Evolutionary conservation across 1,284 basidiomycete genomes (phyloP).

Genomic region (Retiboletus flavoniger): DNA sequence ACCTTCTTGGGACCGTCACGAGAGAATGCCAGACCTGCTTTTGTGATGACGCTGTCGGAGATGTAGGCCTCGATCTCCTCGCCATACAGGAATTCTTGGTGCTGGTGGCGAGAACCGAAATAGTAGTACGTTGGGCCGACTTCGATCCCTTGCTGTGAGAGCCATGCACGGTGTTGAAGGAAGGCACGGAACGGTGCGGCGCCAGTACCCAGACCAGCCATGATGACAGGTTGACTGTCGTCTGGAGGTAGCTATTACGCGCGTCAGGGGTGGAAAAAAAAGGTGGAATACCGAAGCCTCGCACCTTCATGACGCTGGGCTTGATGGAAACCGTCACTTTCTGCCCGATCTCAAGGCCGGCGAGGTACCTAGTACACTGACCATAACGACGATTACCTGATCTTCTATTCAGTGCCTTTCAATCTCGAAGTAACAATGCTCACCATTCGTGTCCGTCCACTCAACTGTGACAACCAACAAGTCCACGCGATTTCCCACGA

Average conservation of each 20-base stretch:
- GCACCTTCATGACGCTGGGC: conserved; percentile 98
- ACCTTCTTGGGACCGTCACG: conserved; percentile 91
- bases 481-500: conserved; percentile 93
- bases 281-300: neutral
- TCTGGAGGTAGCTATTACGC: conserved; percentile 73
- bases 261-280: conserved; percentile 2
- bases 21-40: conserved; percentile 94
- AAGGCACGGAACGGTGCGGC: conserved; percentile 99
- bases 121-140: conserved; percentile 96
- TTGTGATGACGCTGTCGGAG: conserved; percentile 79
- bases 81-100: conserved; percentile 95
- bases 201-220: conserved; percentile 97
- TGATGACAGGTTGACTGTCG: conserved; percentile 89
- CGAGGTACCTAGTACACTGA: conserved; percentile 96
- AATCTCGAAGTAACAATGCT: conserved; percentile 26
- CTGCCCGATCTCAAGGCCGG: conserved; percentile 79
- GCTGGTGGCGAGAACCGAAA: conserved; percentile 95
- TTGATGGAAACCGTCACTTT: conserved; percentile 98
- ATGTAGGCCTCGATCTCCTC: conserved; percentile 88
- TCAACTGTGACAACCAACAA: conserved; percentile 95
- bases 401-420: conserved; percentile 8
- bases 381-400: conserved; percentile 80
- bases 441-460: conserved; percentile 85
- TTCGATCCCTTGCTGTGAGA: conserved; percentile 71
- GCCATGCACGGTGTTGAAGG: conserved; percentile 90